A percentile compares a stretch with the other conserved stretches of the same genome.
Conservation (phyloP, 2,329 filamentous ascomycete genomes). For the Aspergillus sp. region DNA sequence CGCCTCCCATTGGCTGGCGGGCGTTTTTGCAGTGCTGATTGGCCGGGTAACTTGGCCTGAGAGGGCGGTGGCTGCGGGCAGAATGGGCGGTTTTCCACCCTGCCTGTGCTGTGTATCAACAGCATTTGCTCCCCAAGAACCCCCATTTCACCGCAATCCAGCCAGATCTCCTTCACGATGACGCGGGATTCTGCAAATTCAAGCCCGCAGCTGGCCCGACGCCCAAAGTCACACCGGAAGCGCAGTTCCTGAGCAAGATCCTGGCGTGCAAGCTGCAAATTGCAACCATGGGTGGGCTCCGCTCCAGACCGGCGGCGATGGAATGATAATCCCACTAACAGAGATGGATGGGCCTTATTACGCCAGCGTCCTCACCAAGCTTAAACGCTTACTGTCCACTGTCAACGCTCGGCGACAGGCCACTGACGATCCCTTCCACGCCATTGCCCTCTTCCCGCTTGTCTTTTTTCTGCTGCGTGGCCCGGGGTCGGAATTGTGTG, state of each 20-base stretch:
- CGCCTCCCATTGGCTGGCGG: slow-evolving; percentile 23
- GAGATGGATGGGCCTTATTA: slow-evolving; percentile 14
- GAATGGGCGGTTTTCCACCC: not conserved
- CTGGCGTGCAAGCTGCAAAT: not conserved
- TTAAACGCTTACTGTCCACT: slow-evolving; percentile 12
- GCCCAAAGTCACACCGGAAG: not conserved
- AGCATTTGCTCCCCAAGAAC: not conserved
- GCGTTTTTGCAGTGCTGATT: slow-evolving; percentile 2
- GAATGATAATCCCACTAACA: slow-evolving; percentile 16
- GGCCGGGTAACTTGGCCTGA: not conserved
- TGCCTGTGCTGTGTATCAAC: not conserved
- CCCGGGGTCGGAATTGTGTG: slow-evolving; percentile 3
- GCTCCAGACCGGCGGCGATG: slow-evolving; percentile 24
- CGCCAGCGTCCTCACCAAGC: slow-evolving; percentile 18
- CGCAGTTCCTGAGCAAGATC: not conserved
- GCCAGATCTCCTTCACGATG: not conserved
- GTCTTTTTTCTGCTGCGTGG: slow-evolving; percentile 3
- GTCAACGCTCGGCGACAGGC: not conserved
- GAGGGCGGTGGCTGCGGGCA: slow-evolving; percentile 13
- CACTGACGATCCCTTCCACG: slow-evolving; percentile 2
- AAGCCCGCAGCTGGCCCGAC: no score
- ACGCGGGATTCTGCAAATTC: no score
- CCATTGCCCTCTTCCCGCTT: not conserved
- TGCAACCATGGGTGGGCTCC: slow-evolving; percentile 2
- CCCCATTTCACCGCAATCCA: not conserved